Evolutionary conservation across 345 rosid genomes (phyloP), one percentile per base, ranked within the genome.

Genomic region (Citropsis articulata): DNA sequence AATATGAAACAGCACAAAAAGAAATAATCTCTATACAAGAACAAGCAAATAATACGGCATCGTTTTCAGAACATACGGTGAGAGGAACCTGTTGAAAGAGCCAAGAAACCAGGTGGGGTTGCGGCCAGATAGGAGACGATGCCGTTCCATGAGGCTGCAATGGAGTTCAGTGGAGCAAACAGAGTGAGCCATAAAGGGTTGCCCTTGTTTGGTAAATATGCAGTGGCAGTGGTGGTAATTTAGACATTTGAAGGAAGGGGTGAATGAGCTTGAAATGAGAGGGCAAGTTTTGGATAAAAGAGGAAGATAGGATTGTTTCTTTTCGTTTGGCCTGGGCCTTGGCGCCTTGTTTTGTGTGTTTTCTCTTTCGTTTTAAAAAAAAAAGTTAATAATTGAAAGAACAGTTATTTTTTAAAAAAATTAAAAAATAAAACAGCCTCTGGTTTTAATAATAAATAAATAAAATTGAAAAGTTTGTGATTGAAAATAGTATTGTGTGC

Each of bases 131-230:
- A 88, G 84, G 10, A 71, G 73, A 68, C 56, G 61, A 35, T 75
- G 80, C 59, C 86, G 85, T 78, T 88, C 89, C 98, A 93, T 91
- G 81, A 82, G 73, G 64, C 24, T 73, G 71, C 56, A 31, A 13
- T 38, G 71, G 40, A 77, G 82, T 38, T 90, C 84, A 72, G 86
- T 56, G 78, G 66, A 22, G 71, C 14, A 66, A 13, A 73, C 80
- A 75, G 64, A 53, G 6, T 22, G 73, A 73, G 76, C 19, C 86
- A 81, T 71, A 6, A 66, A 61, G 13, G 61, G 48, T 6, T 22
- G 33, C 28, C 10, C 6, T 70, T 36, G 69, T 69, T 24, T 31
- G 71, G 60, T 61, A 33, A 83, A 78, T 69, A 30, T 27, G 48
- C 27, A 77, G 31, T 6, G 70, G 74, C 60, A 61, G 24, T 6